phyloP scores from a whole-genome alignment of 2,329 filamentous ascomycete genomes.

The Metarhizium humberi region DNA sequence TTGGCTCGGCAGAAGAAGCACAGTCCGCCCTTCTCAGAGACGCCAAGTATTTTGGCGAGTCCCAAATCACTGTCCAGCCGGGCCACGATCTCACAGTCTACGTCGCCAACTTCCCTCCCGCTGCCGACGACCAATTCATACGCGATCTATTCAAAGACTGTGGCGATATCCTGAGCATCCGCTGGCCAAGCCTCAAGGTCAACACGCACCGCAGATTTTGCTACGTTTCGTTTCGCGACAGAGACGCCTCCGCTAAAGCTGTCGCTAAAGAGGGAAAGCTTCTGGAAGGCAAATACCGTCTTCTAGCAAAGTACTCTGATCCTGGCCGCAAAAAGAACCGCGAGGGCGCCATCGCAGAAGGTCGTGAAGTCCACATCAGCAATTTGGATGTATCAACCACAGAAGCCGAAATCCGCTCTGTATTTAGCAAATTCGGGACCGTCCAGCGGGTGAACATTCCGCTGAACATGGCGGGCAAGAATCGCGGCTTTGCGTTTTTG shows the following conservation, averaged over 20 bases:
- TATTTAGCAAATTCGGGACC: conserved; percentile 68
- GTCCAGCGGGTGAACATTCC: conserved; percentile 67
- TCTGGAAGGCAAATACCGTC: conserved; percentile 57
- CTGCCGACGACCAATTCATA: conserved; percentile 62
- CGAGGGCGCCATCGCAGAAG: conserved; percentile 73
- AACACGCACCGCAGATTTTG: conserved; percentile 88
- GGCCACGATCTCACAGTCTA: conserved; percentile 77
- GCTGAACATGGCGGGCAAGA: conserved; percentile 55
- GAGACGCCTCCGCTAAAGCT: conserved; percentile 60
- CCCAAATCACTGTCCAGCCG: conserved; percentile 62
- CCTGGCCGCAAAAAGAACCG: conserved; percentile 70
- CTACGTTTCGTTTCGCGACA: conserved; percentile 79
- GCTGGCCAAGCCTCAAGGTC: conserved; percentile 85
- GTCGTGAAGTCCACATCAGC: conserved; percentile 72
- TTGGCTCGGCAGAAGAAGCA: conserved; percentile 71
- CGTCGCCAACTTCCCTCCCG: conserved; percentile 80
- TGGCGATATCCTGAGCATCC: conserved; percentile 75
- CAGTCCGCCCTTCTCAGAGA: conserved; percentile 72
- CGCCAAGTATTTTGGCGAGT: conserved; percentile 67
- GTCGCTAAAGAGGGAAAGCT: conserved; percentile 62
- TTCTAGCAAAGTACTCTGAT: conserved; percentile 77
- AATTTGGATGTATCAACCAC: conserved; percentile 53
- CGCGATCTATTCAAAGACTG: conserved; percentile 60
- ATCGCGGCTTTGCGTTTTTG: conserved; percentile 72
- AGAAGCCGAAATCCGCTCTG: conserved; percentile 59